phyloP scores from a whole-genome alignment of 2,329 filamentous ascomycete species.

The Macroventuria anomochaeta region DNA sequence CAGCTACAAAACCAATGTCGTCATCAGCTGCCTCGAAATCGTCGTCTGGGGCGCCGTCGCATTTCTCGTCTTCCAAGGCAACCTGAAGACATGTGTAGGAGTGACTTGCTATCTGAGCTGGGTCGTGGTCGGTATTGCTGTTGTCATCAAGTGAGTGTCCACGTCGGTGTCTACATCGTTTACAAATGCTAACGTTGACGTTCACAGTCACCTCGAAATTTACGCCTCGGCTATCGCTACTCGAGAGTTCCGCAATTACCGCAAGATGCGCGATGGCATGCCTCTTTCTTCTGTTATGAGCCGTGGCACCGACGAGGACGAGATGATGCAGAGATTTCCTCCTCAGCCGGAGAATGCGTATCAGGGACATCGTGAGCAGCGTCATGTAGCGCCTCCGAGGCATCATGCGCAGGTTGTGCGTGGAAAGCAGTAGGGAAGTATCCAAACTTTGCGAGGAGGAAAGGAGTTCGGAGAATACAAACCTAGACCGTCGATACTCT shows the following conservation, averaged over 20 bases:
- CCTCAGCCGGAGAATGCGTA: neutral
- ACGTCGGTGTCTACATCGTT: neutral
- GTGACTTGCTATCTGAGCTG: slow-evolving; percentile 28
- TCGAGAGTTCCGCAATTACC: slow-evolving; percentile 17
- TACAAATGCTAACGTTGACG: neutral
- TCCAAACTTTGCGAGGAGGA: neutral
- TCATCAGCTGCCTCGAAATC: slow-evolving; percentile 52
- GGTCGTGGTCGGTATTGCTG: slow-evolving; percentile 25
- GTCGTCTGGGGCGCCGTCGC: slow-evolving; percentile 53
- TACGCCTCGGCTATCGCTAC: slow-evolving; percentile 18
- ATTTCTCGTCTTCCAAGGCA: slow-evolving; percentile 35
- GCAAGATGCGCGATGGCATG: slow-evolving; percentile 18
- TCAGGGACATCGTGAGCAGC: neutral
- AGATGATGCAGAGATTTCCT: slow-evolving; percentile 1
- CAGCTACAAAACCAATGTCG: slow-evolving; percentile 51
- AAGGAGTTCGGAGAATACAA: neutral
- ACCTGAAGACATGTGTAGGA: slow-evolving; percentile 24
- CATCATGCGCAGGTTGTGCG: neutral
- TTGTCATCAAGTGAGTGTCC: slow-evolving; percentile 20
- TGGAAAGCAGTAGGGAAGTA: neutral
- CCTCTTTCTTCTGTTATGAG: slow-evolving; percentile 32
- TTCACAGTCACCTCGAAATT: slow-evolving; percentile 7
- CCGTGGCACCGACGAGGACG: slow-evolving; percentile 33
- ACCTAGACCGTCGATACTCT: no score
- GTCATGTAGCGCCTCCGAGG: neutral